These are phyloP conservation scores for Hymenoscyphus albidus DNA, from an alignment of 2,329 filamentous ascomycete species.

Conservation along the genomic window DNA sequence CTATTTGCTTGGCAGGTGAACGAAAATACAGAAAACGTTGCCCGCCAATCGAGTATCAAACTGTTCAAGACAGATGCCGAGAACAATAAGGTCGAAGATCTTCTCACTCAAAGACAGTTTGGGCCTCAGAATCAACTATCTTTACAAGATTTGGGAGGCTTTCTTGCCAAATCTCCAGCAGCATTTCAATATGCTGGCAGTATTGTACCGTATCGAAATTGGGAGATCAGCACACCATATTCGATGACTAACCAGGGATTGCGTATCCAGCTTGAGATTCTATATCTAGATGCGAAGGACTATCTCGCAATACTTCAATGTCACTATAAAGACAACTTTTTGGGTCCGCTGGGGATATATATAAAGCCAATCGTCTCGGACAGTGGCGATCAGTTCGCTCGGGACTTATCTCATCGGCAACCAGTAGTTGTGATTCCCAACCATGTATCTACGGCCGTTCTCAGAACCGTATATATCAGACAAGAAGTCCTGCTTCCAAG, in stretches of 20 bases:
- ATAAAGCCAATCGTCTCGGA: conserved; percentile 7
- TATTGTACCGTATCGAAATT: conserved; percentile 15
- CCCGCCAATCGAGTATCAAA: neutral
- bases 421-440: conserved; percentile 10
- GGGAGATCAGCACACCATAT: conserved; percentile 13
- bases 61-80: neutral
- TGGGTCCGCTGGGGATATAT: conserved; percentile 9
- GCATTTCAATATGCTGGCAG: conserved; percentile 11
- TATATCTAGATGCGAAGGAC: neutral
- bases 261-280: conserved; percentile 6
- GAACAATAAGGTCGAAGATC: neutral
- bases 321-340: conserved; percentile 8
- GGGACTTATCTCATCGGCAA: neutral
- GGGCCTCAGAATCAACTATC: neutral
- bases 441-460: conserved; percentile 4
- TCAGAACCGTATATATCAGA: conserved; percentile 12
- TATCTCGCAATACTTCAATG: conserved; percentile 11
- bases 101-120: neutral
- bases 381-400: conserved; percentile 12
- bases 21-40: neutral
- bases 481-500: conserved; percentile 12
- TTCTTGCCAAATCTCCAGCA: conserved; percentile 13
- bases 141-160: conserved; percentile 4
- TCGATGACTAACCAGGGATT: conserved; percentile 15
- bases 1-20: conserved; percentile 32